Conservation (phyloP, 148 eudicot genomes). For the Heliamphora exappendiculata region DNA sequence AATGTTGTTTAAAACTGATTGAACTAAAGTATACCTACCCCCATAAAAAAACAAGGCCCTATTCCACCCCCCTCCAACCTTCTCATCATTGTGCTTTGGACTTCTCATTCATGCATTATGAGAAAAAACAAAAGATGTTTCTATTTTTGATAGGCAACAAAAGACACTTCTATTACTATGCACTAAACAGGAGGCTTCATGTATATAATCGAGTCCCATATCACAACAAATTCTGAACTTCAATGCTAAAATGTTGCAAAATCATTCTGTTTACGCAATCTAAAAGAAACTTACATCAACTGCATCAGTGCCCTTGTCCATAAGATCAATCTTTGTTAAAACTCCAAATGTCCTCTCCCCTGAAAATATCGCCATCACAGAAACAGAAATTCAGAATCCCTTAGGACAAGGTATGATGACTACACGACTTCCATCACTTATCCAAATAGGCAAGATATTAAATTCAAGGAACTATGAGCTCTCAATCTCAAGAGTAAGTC, state of each 20-base stretch:
- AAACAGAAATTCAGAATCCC: background rate
- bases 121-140: background rate
- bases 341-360: constrained; percentile 79
- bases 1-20: too few relatives aligned
- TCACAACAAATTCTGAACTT: background rate
- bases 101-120: background rate
- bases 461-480: background rate
- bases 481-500: background rate
- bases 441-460: background rate
- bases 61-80: too few relatives aligned
- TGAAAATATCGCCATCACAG: constrained; percentile 15
- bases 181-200: background rate
- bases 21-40: too few relatives aligned
- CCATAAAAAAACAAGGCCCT: too few relatives aligned
- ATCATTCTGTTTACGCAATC: background rate
- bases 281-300: constrained; percentile 49
- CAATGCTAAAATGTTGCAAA: background rate
- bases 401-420: background rate
- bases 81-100: background rate
- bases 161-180: background rate
- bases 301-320: constrained; percentile 78
- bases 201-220: background rate
- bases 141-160: too few relatives aligned
- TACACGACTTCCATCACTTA: background rate
- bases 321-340: constrained; percentile 65